Conservation (phyloP, 2,329 filamentous ascomycete genomes). For the Pseudogymnoascus verrucosus region DNA sequence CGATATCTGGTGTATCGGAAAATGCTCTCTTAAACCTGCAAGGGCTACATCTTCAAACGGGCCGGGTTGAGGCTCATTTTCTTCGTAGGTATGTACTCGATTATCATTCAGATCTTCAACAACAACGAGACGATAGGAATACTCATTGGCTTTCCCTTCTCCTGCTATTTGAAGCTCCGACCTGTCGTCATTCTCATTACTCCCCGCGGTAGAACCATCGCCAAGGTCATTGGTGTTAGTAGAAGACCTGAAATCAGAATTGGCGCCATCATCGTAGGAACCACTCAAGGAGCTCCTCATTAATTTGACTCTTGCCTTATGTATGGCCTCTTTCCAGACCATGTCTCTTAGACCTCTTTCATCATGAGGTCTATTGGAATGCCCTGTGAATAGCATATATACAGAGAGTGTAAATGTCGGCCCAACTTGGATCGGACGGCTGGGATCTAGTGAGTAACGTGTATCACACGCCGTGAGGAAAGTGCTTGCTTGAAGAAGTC, state of each 20-base stretch:
- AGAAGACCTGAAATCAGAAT: background rate
- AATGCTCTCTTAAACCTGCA: constrained; percentile 57
- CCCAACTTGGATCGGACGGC: constrained; percentile 68
- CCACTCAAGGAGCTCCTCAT: constrained; percentile 16
- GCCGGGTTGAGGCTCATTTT: constrained; percentile 42
- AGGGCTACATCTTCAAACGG: constrained; percentile 51
- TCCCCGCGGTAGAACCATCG: background rate
- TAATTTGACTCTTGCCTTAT: constrained; percentile 81
- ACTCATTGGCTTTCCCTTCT: constrained; percentile 39
- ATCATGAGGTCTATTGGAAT: constrained; percentile 44
- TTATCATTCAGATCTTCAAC: constrained; percentile 66
- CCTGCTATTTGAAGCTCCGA: constrained; percentile 15
- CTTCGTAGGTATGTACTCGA: constrained; percentile 58
- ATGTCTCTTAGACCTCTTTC: constrained; percentile 31
- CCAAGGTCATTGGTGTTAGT: constrained; percentile 25
- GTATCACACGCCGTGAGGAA: constrained; percentile 81
- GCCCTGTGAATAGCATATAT: constrained; percentile 90
- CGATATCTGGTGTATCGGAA: constrained; percentile 65
- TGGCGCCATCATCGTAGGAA: background rate
- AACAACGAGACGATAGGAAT: constrained; percentile 60
- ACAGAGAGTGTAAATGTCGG: constrained; percentile 79
- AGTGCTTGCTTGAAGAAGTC: constrained; percentile 85
- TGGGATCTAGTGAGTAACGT: constrained; percentile 62
- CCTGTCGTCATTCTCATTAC: background rate
- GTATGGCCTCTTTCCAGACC: constrained; percentile 93